Base-by-base conservation (phyloP, 2,329 filamentous ascomycete species). In the Scedosporium boydii region DNA sequence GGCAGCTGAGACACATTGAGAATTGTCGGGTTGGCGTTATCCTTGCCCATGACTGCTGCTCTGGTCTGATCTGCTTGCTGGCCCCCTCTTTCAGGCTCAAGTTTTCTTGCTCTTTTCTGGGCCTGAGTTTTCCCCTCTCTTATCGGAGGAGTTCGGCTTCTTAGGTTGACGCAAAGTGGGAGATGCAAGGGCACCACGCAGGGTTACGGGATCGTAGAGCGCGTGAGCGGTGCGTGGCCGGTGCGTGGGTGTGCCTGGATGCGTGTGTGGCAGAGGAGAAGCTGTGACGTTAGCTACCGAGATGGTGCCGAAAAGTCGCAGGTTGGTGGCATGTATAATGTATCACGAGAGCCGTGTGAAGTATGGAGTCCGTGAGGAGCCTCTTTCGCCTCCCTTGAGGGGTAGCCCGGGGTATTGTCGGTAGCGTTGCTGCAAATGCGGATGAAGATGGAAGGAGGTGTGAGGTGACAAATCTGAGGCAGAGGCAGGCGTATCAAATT, bases 1-100 rank as follows among this genome's bases (percentile, higher is more conserved):
- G 95, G 93, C 59, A 99, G 85, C 76, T 98, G 91, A 53, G 91
- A 90, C 60, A 87, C 84, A 76, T 88, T 96, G 70, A 98, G 80
- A 72, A 99, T 93, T 66, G 91, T 96, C 62, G 95, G 95, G 78
- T 99, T 98, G 66, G 90, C 91, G 76, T 96, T 96, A 68, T 88
- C 84, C 57, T 81, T 72, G 62, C 74, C 70, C 75, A 79, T 79
- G 63, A 63, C 59, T 42, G 29, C 18, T 58, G 26, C 18, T 27
- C 38, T 6, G 10, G 3, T 18, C 6, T 34, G 23, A 9, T 41
- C 41, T 58, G 23, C 57, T 34, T 18, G 10, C n/a, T 21, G 16
- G 16, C 26, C 18, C 18, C 9, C 41, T 42, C 16, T 48, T 48
- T 48, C 44, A 7, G 44, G 21, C 4, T 55, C 23, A 27, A 48